Percentiles rank a stretch among this genome's conserved stretches.
phyloP scores from a whole-genome alignment of 164 flowering plant species.

The Echeveria elegans region DNA sequence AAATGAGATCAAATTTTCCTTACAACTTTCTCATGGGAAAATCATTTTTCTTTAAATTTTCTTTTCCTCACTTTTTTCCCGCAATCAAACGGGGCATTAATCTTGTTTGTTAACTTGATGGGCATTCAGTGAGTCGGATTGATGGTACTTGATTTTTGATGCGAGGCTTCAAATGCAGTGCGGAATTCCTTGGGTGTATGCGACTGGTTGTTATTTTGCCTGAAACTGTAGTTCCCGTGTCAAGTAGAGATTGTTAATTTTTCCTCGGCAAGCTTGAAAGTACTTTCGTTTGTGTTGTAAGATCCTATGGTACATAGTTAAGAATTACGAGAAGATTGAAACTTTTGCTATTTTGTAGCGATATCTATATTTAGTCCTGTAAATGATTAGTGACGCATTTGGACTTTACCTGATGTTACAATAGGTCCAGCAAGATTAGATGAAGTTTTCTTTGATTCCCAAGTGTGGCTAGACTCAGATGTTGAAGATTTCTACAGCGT shows the following conservation, averaged over 20 bases:
- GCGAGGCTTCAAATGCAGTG: not conserved
- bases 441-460: conserved; percentile 23
- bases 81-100: no score
- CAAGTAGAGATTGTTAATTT: no score
- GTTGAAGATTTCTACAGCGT: conserved; percentile 28
- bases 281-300: not conserved
- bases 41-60: no score
- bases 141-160: not conserved
- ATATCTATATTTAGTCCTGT: not conserved
- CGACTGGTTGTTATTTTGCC: not conserved
- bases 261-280: no score
- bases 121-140: not conserved
- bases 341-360: not conserved
- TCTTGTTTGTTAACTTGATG: not conserved
- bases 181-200: not conserved
- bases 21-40: no score
- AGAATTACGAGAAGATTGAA: not conserved
- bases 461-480: conserved; percentile 27
- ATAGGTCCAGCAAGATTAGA: conserved; percentile 9
- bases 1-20: no score
- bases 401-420: not conserved
- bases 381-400: not conserved
- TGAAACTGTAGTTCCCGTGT: no score
- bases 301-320: not conserved
- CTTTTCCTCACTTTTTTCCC: no score